Evolutionary conservation across 2,329 filamentous ascomycete species (phyloP).

Genomic region (Talaromyces rugulosus): DNA sequence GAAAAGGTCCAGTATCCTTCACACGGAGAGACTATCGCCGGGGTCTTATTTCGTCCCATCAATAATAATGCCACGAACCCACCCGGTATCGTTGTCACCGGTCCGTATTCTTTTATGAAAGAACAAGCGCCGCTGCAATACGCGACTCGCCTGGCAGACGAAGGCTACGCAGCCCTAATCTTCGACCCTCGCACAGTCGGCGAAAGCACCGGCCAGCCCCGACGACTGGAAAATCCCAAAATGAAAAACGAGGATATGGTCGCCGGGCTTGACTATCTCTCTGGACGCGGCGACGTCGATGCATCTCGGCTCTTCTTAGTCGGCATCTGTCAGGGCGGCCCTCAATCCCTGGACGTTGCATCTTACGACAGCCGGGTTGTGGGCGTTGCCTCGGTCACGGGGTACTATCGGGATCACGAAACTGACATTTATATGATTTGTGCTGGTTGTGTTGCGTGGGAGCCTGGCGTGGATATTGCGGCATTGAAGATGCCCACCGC

Average conservation of each 20-base stretch:
- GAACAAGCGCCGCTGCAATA: slow-evolving; percentile 28
- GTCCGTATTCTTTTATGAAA: slow-evolving; percentile 26
- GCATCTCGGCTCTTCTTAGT: slow-evolving; percentile 23
- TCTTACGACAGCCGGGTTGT: slow-evolving; percentile 21
- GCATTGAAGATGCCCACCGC: slow-evolving; percentile 24
- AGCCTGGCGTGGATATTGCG: slow-evolving; percentile 21
- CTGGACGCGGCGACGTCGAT: slow-evolving; percentile 21
- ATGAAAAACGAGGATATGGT: slow-evolving; percentile 29
- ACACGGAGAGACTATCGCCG: slow-evolving; percentile 22
- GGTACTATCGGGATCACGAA: slow-evolving; percentile 26
- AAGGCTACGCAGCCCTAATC: slow-evolving; percentile 28
- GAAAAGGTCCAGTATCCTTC: slow-evolving; percentile 24
- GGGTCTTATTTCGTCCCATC: slow-evolving; percentile 18
- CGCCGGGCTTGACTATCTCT: slow-evolving; percentile 25
- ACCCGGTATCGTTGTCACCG: slow-evolving; percentile 20
- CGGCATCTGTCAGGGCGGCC: slow-evolving; percentile 27
- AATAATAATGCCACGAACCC: slow-evolving; percentile 18
- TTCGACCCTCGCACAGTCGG: slow-evolving; percentile 29
- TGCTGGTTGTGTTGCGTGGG: slow-evolving; percentile 23
- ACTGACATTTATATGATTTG: slow-evolving; percentile 29
- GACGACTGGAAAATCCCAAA: slow-evolving; percentile 25
- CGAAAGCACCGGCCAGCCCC: slow-evolving; percentile 26
- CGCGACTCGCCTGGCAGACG: slow-evolving; percentile 26
- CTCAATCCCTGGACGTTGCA: slow-evolving; percentile 26
- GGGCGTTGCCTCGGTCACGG: slow-evolving; percentile 21